Evolutionary conservation across 179 eudicot species (phyloP).

Genomic region (Spergularia azorica): DNA sequence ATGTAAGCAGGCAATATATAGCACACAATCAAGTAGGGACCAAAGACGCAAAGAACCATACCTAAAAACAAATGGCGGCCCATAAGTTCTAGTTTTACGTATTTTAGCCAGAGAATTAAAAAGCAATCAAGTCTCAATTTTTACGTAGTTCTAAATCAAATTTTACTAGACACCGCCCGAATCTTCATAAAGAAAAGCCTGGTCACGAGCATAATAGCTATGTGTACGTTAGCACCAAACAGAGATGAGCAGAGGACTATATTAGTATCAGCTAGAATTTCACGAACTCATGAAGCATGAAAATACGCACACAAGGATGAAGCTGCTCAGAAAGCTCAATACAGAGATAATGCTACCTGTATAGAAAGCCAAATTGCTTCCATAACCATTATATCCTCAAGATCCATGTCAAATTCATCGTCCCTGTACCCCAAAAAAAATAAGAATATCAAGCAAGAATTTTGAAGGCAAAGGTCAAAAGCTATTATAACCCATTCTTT

Average conservation of each 20-base stretch:
- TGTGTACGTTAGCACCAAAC: no score
- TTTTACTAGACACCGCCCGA: no score
- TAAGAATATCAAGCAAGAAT: not conserved
- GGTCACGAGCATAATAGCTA: no score
- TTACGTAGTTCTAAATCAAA: not conserved
- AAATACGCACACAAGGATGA: not conserved
- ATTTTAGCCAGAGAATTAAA: not conserved
- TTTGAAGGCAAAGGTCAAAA: not conserved
- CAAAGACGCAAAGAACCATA: not conserved
- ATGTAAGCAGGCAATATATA: not conserved
- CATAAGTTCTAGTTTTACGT: not conserved
- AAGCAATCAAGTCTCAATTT: not conserved
- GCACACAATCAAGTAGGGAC: not conserved
- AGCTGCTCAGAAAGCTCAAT: not conserved
- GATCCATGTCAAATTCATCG: slow-evolving; percentile 87
- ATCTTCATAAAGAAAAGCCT: no score
- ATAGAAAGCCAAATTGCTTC: slow-evolving; percentile 99
- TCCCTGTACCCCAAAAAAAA: slow-evolving; percentile 49
- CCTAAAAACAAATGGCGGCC: not conserved
- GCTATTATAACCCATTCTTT: not conserved
- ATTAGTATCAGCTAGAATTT: not conserved
- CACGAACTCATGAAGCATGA: not conserved
- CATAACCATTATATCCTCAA: slow-evolving; percentile 98
- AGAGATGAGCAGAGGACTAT: no score
- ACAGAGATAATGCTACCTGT: slow-evolving; percentile 54